Evolutionary conservation across 495 filamentous ascomycete species (phyloP).

Genomic region (Mycothermus thermophilus): DNA sequence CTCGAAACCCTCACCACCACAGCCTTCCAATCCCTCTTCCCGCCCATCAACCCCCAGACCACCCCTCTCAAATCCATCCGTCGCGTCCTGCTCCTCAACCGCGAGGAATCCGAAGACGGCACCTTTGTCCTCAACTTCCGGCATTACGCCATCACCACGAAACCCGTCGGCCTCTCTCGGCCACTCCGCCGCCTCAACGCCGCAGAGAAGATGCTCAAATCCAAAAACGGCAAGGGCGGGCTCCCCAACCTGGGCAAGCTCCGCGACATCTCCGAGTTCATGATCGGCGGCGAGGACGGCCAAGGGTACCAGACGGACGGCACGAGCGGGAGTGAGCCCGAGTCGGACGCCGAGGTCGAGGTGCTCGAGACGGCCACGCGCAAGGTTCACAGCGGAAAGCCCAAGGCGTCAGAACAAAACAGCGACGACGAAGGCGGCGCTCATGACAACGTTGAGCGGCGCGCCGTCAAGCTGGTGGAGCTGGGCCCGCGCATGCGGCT

Average conservation of each 20-base stretch:
- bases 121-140: slow-evolving; percentile 80
- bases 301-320: slow-evolving; percentile 68
- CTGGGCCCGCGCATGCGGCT: slow-evolving; percentile 82
- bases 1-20: slow-evolving; percentile 88
- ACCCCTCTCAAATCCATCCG: slow-evolving; percentile 80
- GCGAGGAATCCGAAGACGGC: slow-evolving; percentile 49
- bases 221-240: slow-evolving; percentile 47
- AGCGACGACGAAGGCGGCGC: slow-evolving; percentile 19
- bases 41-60: slow-evolving; percentile 83
- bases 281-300: slow-evolving; percentile 65
- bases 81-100: slow-evolving; percentile 78
- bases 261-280: slow-evolving; percentile 88
- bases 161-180: slow-evolving; percentile 67
- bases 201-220: slow-evolving; percentile 56
- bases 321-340: slow-evolving; percentile 80
- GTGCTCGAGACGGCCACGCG: slow-evolving; percentile 60
- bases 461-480: slow-evolving; percentile 81
- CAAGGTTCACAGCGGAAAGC: slow-evolving; percentile 50
- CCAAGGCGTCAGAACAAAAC: slow-evolving; percentile 26
- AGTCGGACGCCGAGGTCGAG: slow-evolving; percentile 93
- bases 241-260: slow-evolving; percentile 83
- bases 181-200: slow-evolving; percentile 70
- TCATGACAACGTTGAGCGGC: slow-evolving; percentile 50
- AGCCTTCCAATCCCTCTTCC: slow-evolving; percentile 92
- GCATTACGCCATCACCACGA: slow-evolving; percentile 90